Conservation (phyloP, 1,284 basidiomycete genomes). For the Trametes hirsuta region DNA sequence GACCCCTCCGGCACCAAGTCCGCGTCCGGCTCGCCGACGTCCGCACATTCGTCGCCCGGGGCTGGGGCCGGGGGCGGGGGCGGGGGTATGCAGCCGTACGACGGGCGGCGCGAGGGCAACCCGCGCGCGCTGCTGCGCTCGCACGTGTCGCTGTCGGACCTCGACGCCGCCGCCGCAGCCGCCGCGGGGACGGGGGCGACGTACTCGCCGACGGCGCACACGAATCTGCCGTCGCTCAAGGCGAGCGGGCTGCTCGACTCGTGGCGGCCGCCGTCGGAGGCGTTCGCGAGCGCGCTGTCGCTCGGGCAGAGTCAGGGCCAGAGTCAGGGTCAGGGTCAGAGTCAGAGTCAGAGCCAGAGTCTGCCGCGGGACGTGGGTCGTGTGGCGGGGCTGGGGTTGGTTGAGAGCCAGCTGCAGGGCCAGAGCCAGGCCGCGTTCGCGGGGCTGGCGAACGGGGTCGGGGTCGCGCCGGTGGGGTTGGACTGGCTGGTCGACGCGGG, state of each 20-base stretch:
- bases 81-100: conserved; percentile 8
- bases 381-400: not conserved
- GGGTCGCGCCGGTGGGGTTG: conserved; percentile 28
- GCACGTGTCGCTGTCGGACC: conserved; percentile 20
- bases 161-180: conserved; percentile 5
- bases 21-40: conserved; percentile 15
- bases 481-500: conserved; percentile 32
- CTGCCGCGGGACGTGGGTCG: not conserved
- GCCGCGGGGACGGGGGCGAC: not conserved
- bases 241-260: conserved; percentile 70
- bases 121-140: conserved; percentile 22
- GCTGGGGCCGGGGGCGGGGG: not conserved
- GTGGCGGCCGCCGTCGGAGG: conserved; percentile 37
- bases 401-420: conserved; percentile 3
- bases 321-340: not conserved
- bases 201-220: conserved; percentile 26
- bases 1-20: conserved; percentile 3
- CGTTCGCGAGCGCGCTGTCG: conserved; percentile 30
- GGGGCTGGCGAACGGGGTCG: conserved; percentile 7
- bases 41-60: conserved; percentile 16
- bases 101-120: conserved; percentile 19
- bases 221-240: conserved; percentile 70
- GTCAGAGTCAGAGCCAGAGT: conserved; percentile 3
- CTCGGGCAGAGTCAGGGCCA: conserved; percentile 17
- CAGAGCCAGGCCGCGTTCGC: not conserved